Evolutionary conservation across 768 basidiomycete species (phyloP).

Genomic region (Mycena vulgaris): DNA sequence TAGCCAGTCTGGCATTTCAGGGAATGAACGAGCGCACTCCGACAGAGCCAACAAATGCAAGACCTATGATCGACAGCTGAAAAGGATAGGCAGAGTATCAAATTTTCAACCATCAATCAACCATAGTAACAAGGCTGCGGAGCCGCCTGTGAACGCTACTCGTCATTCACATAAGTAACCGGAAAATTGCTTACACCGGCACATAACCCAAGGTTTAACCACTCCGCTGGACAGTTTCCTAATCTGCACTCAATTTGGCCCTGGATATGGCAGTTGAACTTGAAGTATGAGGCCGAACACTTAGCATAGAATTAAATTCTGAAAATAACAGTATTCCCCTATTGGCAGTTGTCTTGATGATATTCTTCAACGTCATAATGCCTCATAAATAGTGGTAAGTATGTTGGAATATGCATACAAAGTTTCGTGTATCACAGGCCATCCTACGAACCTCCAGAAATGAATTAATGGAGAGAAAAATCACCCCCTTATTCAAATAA

Average conservation of each 20-base stretch:
- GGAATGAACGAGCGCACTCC: too few species aligned
- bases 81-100: too few species aligned
- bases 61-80: too few species aligned
- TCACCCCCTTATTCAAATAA: neutral
- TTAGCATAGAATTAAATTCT: neutral
- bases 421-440: neutral
- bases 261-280: too few species aligned
- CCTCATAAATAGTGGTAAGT: neutral
- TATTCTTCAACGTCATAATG: neutral
- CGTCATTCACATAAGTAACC: neutral
- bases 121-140: too few species aligned
- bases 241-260: neutral
- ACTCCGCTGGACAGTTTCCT: neutral
- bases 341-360: neutral
- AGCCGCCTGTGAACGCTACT: too few species aligned
- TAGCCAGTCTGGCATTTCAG: too few species aligned
- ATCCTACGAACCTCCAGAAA: neutral
- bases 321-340: neutral
- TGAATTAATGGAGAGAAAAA: neutral
- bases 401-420: neutral
- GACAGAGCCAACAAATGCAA: too few species aligned
- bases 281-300: neutral
- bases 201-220: neutral
- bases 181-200: neutral
- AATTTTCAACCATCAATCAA: too few species aligned